Evolutionary conservation across 2,329 filamentous ascomycete species (phyloP).

Genomic region (Apiospora hydei): DNA sequence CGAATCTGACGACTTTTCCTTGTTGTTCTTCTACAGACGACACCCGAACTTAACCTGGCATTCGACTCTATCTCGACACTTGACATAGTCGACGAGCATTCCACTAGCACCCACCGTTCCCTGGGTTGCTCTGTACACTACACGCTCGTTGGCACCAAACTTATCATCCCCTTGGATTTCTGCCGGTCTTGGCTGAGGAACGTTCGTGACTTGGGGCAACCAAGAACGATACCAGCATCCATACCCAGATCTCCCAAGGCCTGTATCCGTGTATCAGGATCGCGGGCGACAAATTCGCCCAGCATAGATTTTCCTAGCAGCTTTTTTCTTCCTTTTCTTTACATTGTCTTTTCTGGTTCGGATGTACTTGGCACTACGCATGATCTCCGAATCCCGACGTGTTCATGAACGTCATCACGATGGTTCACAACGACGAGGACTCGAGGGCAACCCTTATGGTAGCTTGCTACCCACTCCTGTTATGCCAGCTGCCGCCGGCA

Average conservation of each 20-base stretch:
- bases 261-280: conserved; percentile 40
- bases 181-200: conserved; percentile 29
- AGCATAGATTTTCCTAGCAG: conserved; percentile 37
- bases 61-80: conserved; percentile 32
- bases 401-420: conserved; percentile 24
- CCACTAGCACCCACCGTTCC: conserved; percentile 34
- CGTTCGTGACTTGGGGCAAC: conserved; percentile 28
- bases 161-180: conserved; percentile 29
- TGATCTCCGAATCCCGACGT: conserved; percentile 23
- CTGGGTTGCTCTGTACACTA: conserved; percentile 43
- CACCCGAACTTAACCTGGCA: conserved; percentile 28
- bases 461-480: background rate
- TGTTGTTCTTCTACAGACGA: conserved; percentile 25
- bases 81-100: conserved; percentile 34
- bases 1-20: conserved; percentile 41
- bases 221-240: conserved; percentile 26
- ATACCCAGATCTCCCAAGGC: conserved; percentile 32
- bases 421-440: conserved; percentile 12
- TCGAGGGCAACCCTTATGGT: background rate
- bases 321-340: conserved; percentile 28
- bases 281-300: conserved; percentile 29
- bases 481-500: background rate
- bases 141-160: conserved; percentile 37
- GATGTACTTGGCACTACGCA: conserved; percentile 26
- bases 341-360: conserved; percentile 21